Base-by-base conservation (phyloP, 2,329 filamentous ascomycete genomes). In the Exutisphaerella laricina region DNA sequence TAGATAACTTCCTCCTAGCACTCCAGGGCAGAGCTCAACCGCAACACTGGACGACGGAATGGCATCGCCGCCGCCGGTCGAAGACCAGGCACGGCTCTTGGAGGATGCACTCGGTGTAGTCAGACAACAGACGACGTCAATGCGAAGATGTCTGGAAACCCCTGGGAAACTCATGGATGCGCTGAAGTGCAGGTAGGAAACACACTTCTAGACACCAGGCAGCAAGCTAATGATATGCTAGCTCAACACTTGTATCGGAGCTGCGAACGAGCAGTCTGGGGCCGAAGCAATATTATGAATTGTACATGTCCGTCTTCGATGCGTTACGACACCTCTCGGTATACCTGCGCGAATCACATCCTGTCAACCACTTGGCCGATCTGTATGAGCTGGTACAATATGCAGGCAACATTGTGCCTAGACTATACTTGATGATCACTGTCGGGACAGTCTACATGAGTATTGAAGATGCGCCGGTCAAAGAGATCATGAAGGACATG, bases 401-500 rank as follows among this genome's bases (percentile, higher is more conserved):
- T 80, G 89, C 89, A 42, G 92, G 94, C 52, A 98, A 98, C 65
- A 97, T 98, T 55, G 84, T 98, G 46, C 92, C 92, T 17, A 82
- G 92, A 53, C 73, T 98, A 50, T 98, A 98, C 66, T 82, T 98
- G 47, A 98, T 98, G 94, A 92, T 98, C 61, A 98, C 94, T 0
- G 94, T 98, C 28, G 92, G 92, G 45, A 98, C 92, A 2, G 94
- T 95, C 36, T 98, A 98, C 73, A 98, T 98, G 92, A 84, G 87
- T 18, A 94, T 98, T 61, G 85, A 92, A 60, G 92, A 97, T 75
- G 92, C 94, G 45, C 92, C 92, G 1, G 92, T 98, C 56, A 98
- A 98, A 70, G 92, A 98, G 72, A 88, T 98, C 50, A 98, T 98
- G 92, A 98, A 98, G 70, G 92, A 98, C 67, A 98, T 98, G 92